phyloP scores from a whole-genome alignment of 2,329 filamentous ascomycete species.

The Arthroderma sp. region DNA sequence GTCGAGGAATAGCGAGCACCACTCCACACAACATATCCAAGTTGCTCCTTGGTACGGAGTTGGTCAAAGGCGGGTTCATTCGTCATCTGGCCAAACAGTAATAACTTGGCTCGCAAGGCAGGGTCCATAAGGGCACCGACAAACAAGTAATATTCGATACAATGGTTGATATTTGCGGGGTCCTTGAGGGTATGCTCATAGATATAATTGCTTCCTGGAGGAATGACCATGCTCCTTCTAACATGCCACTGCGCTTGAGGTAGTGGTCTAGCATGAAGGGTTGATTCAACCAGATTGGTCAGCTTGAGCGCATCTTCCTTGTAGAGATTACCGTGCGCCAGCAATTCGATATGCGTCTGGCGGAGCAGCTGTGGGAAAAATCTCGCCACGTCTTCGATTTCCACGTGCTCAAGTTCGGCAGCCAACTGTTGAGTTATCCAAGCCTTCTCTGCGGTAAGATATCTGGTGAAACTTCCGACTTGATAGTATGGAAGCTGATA shows the following conservation, averaged over 20 bases:
- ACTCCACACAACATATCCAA: slow-evolving; percentile 92
- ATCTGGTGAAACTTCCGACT: slow-evolving; percentile 68
- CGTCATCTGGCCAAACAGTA: slow-evolving; percentile 77
- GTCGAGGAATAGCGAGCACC: slow-evolving; percentile 59
- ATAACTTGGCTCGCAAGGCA: slow-evolving; percentile 57
- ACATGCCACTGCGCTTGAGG: slow-evolving; percentile 70
- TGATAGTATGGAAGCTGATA: slow-evolving; percentile 82
- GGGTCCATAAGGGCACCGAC: slow-evolving; percentile 57
- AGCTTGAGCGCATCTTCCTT: slow-evolving; percentile 83
- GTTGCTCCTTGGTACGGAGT: slow-evolving; percentile 88
- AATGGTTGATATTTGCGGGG: slow-evolving; percentile 78
- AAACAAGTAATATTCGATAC: slow-evolving; percentile 64
- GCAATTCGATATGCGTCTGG: slow-evolving; percentile 75
- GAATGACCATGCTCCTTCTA: slow-evolving; percentile 61
- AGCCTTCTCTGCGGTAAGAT: slow-evolving; percentile 62
- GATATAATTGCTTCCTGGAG: slow-evolving; percentile 67
- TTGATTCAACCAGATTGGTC: slow-evolving; percentile 68
- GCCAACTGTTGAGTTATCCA: slow-evolving; percentile 71
- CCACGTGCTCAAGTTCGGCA: slow-evolving; percentile 61
- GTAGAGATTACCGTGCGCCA: slow-evolving; percentile 85
- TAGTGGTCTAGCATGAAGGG: slow-evolving; percentile 58
- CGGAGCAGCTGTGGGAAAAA: slow-evolving; percentile 71
- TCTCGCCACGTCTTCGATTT: slow-evolving; percentile 56
- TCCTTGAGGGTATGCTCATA: slow-evolving; percentile 73
- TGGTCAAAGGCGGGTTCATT: slow-evolving; percentile 93